Evolutionary conservation across 768 basidiomycete species (phyloP).

Genomic region (Hydnomerulius pinastri): DNA sequence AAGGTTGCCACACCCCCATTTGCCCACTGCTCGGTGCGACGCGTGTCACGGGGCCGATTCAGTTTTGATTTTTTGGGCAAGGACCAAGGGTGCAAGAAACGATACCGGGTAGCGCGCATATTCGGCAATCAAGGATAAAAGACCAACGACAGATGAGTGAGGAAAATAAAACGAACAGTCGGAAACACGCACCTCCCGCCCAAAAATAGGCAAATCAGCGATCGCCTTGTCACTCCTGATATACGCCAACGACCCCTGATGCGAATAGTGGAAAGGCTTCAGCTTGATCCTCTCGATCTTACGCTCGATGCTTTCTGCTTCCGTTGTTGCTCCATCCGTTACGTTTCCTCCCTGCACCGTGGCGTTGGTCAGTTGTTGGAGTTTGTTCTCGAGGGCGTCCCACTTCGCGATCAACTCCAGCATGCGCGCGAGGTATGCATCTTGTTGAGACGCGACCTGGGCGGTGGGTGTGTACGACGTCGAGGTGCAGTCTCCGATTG

Average conservation of each 20-base stretch:
- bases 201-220: conserved; percentile 93
- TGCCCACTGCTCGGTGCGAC: no score
- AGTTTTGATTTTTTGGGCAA: not conserved
- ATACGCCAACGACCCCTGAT: conserved; percentile 95
- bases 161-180: no score
- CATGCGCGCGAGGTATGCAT: conserved; percentile 84
- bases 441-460: conserved; percentile 95
- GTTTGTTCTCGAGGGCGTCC: conserved; percentile 56
- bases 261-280: conserved; percentile 93
- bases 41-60: no score
- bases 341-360: conserved; percentile 30
- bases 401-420: conserved; percentile 78
- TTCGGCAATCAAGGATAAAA: no score
- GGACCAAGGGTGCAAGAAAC: no score
- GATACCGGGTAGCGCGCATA: not conserved
- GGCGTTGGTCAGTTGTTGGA: conserved; percentile 21
- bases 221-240: conserved; percentile 98
- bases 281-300: conserved; percentile 74
- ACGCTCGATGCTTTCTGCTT: conserved; percentile 57
- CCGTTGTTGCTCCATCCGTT: conserved; percentile 45
- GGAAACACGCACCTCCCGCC: conserved; percentile 63
- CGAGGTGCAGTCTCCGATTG: conserved; percentile 93
- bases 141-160: not conserved
- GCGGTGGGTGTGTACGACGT: conserved; percentile 96
- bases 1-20: conserved; percentile 88